A percentile compares a stretch with the other conserved stretches of the same genome.
Conservation (phyloP, 2,329 filamentous ascomycete genomes). For the Chaetomiaceae sp. region DNA sequence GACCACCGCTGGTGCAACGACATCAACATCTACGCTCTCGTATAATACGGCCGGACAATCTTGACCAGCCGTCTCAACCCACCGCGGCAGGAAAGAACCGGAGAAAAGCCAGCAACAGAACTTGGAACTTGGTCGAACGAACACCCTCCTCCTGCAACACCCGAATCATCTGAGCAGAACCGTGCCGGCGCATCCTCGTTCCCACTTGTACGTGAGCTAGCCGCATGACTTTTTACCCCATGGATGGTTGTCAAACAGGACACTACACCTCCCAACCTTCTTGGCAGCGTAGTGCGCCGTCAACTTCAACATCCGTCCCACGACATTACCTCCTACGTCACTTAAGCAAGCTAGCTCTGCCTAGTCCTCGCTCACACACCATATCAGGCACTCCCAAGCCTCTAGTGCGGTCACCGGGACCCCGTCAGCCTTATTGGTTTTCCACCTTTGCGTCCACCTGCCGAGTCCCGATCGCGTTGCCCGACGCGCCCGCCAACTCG, state of each 20-base stretch:
- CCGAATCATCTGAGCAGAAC: constrained; percentile 10
- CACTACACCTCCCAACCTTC: constrained; percentile 4
- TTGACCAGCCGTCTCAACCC: background rate
- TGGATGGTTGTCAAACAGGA: background rate
- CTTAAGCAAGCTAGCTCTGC: background rate
- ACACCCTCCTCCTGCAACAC: background rate
- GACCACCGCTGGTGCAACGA: background rate
- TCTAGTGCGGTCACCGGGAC: constrained; percentile 15
- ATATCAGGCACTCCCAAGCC: background rate
- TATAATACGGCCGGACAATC: background rate
- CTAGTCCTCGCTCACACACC: constrained; percentile 5
- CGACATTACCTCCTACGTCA: background rate
- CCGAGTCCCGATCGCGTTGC: background rate
- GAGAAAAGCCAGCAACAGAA: background rate
- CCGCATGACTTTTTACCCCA: constrained; percentile 11
- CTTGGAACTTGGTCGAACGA: background rate
- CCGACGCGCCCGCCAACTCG: background rate
- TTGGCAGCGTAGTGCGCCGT: background rate
- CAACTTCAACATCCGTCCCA: background rate
- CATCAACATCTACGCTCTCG: background rate
- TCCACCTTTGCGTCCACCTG: background rate
- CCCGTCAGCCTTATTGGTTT: constrained; percentile 5
- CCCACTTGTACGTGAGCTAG: constrained; percentile 3
- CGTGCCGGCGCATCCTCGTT: constrained; percentile 2
- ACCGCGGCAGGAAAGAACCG: background rate